phyloP scores from a whole-genome alignment of 163 green algal genomes.

The Chlamydomonas reinhardtii region DNA sequence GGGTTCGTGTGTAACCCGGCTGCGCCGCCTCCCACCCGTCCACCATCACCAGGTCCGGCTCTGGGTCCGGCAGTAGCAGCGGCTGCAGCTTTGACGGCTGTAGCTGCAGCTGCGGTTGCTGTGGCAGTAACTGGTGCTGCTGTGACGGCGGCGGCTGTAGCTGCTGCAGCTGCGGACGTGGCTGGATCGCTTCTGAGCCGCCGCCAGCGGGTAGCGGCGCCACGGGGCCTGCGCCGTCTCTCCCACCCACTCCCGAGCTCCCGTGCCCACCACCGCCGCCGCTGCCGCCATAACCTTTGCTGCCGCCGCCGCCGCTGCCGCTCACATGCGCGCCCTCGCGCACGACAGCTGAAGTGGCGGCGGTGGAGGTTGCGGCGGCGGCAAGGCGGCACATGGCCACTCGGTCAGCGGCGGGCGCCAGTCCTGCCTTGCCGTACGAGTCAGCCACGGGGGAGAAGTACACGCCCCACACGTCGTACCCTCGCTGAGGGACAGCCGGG shows the following conservation, averaged over 20 bases:
- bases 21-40: slow-evolving; percentile 91
- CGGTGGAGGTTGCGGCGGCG: slow-evolving; percentile 54
- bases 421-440: slow-evolving; percentile 83
- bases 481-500: slow-evolving; percentile 56
- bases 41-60: slow-evolving; percentile 82
- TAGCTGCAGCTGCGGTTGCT: background rate
- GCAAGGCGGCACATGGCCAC: slow-evolving; percentile 85
- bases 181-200: too few species aligned
- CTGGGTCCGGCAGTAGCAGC: background rate
- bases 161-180: too few species aligned
- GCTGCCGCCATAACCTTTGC: background rate
- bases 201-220: too few species aligned
- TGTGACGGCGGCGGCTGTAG: background rate
- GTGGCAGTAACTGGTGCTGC: background rate
- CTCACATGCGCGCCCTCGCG: slow-evolving; percentile 18
- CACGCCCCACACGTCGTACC: slow-evolving; percentile 79
- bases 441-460: slow-evolving; percentile 90
- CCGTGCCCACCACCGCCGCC: background rate
- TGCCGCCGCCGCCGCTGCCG: background rate
- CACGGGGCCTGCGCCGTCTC: too few species aligned
- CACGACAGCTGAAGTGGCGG: too few species aligned
- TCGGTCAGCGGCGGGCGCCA: slow-evolving; percentile 75
- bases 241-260: too few species aligned
- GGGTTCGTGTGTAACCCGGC: slow-evolving; percentile 81
- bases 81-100: too few species aligned